These are phyloP conservation scores for Trifolium fragiferum DNA, from an alignment of 306 rosid genomes.

Conservation along the genomic window DNA sequence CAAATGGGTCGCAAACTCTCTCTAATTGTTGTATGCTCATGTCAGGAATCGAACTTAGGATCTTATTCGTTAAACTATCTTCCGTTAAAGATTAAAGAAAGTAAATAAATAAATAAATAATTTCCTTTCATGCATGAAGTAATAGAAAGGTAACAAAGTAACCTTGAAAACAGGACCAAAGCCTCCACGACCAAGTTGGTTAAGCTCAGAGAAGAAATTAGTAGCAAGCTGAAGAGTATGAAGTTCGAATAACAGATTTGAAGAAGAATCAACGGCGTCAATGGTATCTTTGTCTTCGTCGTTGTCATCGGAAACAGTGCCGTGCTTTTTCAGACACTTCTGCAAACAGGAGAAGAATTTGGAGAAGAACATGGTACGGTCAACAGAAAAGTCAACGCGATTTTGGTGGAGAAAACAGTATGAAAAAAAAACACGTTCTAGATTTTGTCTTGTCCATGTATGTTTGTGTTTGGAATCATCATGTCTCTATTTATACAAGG, in stretches of 20 bases:
- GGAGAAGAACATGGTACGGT: constrained; percentile 46
- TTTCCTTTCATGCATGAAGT: not conserved
- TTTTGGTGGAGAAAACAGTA: not conserved
- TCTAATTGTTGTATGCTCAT: too few species aligned
- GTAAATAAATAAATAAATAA: not conserved
- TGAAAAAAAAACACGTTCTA: too few species aligned
- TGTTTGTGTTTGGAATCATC: too few species aligned
- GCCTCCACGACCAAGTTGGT: constrained; percentile 93
- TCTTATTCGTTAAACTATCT: not conserved
- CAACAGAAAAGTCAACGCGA: not conserved
- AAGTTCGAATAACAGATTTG: constrained; percentile 62
- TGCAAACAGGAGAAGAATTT: constrained; percentile 50
- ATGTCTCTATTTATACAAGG: not conserved
- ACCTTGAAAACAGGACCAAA: constrained; percentile 95
- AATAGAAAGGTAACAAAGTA: not conserved
- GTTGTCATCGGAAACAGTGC: constrained; percentile 11
- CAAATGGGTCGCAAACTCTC: too few species aligned
- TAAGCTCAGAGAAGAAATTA: constrained; percentile 68
- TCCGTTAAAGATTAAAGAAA: not conserved
- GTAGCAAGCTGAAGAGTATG: constrained; percentile 75
- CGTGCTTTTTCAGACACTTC: constrained; percentile 30
- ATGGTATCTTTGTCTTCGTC: constrained; percentile 32
- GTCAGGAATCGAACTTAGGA: too few species aligned
- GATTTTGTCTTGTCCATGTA: not conserved
- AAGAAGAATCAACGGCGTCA: constrained; percentile 41